Percentiles rank a stretch among this genome's conserved stretches.
phyloP scores from a whole-genome alignment of 2,329 filamentous ascomycete species.

The Mariannaea sp. region DNA sequence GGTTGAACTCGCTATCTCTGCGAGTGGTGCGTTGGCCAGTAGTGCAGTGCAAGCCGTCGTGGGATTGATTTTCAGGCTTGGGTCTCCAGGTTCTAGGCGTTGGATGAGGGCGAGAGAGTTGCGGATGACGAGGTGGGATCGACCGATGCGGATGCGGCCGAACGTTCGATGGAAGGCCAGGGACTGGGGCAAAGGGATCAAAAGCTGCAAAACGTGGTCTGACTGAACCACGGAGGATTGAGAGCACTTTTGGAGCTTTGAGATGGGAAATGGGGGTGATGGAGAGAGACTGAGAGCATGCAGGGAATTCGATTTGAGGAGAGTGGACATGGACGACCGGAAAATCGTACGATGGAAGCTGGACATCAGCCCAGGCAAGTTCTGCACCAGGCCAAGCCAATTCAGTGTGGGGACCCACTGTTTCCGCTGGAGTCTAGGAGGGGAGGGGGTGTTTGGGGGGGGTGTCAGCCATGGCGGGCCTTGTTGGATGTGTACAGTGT shows the following conservation, averaged over 20 bases:
- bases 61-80: conserved; percentile 16
- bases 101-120: conserved; percentile 8
- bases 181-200: conserved; percentile 28
- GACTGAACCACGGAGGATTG: conserved; percentile 27
- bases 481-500: conserved; percentile 3
- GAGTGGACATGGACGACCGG: conserved; percentile 28
- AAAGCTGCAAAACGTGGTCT: conserved; percentile 34
- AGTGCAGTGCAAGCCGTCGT: conserved; percentile 16
- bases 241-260: conserved; percentile 21
- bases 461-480: neutral
- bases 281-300: conserved; percentile 30
- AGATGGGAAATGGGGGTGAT: conserved; percentile 32
- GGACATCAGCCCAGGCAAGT: conserved; percentile 37
- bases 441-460: neutral
- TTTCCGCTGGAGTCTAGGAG: conserved; percentile 7
- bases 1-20: conserved; percentile 1
- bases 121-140: conserved; percentile 26
- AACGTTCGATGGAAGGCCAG: conserved; percentile 31
- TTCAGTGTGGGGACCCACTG: conserved; percentile 13
- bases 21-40: conserved; percentile 11
- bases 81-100: conserved; percentile 5
- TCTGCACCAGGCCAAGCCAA: conserved; percentile 29
- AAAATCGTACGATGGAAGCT: conserved; percentile 42
- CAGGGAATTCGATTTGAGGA: conserved; percentile 38
- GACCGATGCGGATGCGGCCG: conserved; percentile 39